These are phyloP conservation scores for Bruguiera sexangula DNA, from an alignment of 345 rosid species.

Conservation along the genomic window DNA sequence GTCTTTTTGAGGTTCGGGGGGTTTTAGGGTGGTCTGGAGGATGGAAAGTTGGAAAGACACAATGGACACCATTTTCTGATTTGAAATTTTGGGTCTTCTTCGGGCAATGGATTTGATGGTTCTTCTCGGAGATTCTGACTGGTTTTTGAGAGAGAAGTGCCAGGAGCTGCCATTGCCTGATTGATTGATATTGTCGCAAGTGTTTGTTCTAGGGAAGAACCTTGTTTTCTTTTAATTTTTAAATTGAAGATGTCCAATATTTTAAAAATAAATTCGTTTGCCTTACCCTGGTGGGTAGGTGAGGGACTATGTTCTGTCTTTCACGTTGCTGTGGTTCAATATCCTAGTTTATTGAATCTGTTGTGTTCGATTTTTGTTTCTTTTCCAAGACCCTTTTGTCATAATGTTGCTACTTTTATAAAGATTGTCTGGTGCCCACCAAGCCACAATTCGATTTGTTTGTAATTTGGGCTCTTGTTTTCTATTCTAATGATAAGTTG, in stretches of 20 bases:
- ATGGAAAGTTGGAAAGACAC: conserved; percentile 7
- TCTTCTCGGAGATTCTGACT: not conserved
- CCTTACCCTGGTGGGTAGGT: not conserved
- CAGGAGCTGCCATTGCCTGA: not conserved
- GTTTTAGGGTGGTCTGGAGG: not conserved
- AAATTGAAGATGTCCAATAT: no score
- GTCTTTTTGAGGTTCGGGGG: not conserved
- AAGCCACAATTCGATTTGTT: no score
- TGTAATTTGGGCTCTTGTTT: no score
- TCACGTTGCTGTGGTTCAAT: no score
- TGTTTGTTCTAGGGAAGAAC: not conserved
- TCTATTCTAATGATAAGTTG: no score
- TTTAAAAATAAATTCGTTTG: not conserved
- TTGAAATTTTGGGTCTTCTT: not conserved
- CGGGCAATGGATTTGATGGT: not conserved
- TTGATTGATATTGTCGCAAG: not conserved
- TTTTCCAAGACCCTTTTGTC: no score
- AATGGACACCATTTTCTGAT: conserved; percentile 15
- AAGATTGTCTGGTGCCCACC: no score
- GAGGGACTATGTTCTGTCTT: no score
- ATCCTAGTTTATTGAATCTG: no score
- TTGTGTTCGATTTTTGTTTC: no score
- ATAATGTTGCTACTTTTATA: no score
- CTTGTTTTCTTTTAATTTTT: not conserved
- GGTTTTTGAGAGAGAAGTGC: conserved; percentile 9